phyloP scores from a whole-genome alignment of 257 asterid genomes.

The Solanum appendiculatum region DNA sequence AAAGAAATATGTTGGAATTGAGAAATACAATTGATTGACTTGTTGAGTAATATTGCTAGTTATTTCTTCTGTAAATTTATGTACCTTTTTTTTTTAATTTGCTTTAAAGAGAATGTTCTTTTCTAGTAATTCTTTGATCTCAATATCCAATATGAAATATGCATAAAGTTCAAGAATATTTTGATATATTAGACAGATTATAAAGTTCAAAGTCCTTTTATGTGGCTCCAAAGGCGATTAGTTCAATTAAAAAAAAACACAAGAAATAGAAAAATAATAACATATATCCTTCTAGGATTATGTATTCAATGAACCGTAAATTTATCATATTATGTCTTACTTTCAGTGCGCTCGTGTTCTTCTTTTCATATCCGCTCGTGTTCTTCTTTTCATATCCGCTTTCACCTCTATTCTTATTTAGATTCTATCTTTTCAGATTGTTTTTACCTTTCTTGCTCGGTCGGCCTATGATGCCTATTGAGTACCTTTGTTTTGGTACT shows the following conservation, averaged over 20 bases:
- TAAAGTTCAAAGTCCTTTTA: background rate
- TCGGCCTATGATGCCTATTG: too few relatives aligned
- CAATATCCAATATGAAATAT: background rate
- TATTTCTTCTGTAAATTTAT: background rate
- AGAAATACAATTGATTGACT: background rate
- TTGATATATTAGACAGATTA: background rate
- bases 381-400: too few relatives aligned
- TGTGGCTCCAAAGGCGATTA: background rate
- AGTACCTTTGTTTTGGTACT: too few relatives aligned
- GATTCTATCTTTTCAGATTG: too few relatives aligned
- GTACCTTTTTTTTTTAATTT: background rate
- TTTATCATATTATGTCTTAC: too few relatives aligned
- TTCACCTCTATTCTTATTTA: too few relatives aligned
- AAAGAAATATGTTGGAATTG: background rate
- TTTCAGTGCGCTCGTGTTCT: too few relatives aligned
- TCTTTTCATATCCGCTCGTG: too few relatives aligned
- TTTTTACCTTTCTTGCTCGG: too few relatives aligned
- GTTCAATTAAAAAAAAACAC: background rate
- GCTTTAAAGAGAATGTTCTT: background rate
- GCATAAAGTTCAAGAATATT: background rate
- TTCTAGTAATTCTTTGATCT: background rate
- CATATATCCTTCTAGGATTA: too few relatives aligned
- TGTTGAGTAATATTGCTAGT: background rate
- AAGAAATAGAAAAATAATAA: background rate
- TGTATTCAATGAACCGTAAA: too few relatives aligned